Conservation (phyloP, 768 basidiomycete species). For the Pulveroboletus ravenelii region DNA sequence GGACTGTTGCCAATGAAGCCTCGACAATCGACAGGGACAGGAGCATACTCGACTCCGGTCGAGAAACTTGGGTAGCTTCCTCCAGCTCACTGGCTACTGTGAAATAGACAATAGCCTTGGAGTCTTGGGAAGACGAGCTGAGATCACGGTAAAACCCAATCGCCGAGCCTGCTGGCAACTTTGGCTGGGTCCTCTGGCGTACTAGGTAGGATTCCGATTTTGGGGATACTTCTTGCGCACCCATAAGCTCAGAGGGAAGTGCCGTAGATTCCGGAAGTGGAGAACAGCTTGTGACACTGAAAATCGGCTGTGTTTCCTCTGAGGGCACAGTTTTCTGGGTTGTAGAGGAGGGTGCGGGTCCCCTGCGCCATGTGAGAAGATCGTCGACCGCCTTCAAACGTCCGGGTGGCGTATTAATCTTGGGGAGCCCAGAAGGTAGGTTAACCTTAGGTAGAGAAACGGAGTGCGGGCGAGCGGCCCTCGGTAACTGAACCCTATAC, state of each 20-base stretch:
- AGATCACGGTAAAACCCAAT: conserved; percentile 73
- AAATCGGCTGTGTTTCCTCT: conserved; percentile 19
- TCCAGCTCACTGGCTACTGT: conserved; percentile 79
- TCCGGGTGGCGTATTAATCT: conserved; percentile 8
- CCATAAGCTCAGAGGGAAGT: conserved; percentile 25
- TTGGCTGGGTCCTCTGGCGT: conserved; percentile 55
- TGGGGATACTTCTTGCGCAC: conserved; percentile 32
- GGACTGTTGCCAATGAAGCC: conserved; percentile 6
- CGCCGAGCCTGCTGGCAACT: conserved; percentile 65
- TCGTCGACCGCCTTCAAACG: conserved; percentile 35
- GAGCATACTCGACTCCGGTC: conserved; percentile 21
- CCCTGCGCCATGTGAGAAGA: conserved; percentile 38
- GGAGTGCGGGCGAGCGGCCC: conserved; percentile 1
- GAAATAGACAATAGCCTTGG: conserved; percentile 59
- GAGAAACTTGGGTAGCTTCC: conserved; percentile 6
- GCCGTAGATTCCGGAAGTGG: conserved; percentile 50
- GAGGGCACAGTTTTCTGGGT: conserved; percentile 3
- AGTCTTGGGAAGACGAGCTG: conserved; percentile 45
- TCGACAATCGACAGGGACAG: conserved; percentile 21
- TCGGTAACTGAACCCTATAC: conserved; percentile 37
- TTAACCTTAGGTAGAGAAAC: conserved; percentile 35
- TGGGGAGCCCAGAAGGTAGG: conserved; percentile 30
- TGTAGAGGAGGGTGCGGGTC: conserved; percentile 18
- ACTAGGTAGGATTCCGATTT: conserved; percentile 25
- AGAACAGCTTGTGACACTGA: conserved; percentile 61